phyloP scores from a whole-genome alignment of 2,329 filamentous ascomycete species.

The Aspergillus phoenicis region DNA sequence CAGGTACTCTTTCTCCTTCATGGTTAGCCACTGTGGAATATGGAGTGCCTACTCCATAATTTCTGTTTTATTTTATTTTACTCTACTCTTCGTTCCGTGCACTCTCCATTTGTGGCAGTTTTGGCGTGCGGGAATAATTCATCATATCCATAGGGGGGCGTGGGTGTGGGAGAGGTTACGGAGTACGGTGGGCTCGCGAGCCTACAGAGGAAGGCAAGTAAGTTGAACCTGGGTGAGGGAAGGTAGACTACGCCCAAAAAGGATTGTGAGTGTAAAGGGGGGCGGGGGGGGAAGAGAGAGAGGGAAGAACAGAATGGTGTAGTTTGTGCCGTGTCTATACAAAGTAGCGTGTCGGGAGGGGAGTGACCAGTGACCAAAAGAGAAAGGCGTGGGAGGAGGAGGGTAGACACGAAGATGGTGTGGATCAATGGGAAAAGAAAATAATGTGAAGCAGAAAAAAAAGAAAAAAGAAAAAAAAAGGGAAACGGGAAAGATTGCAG shows the following conservation, averaged over 20 bases:
- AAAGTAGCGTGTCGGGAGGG: constrained; percentile 16
- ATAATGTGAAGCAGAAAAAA: constrained; percentile 4
- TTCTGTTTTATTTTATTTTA: too few species aligned
- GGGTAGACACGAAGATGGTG: constrained; percentile 23
- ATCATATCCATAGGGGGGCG: constrained; percentile 5
- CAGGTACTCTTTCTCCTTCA: not conserved
- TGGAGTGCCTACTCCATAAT: not conserved
- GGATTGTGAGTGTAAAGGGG: constrained; percentile 6
- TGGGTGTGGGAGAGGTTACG: not conserved
- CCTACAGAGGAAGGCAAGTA: not conserved
- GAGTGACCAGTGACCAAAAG: constrained; percentile 17
- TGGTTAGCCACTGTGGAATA: constrained; percentile 7
- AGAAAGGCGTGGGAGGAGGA: constrained; percentile 27
- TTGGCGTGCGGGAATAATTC: constrained; percentile 6
- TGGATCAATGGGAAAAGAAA: constrained; percentile 7
- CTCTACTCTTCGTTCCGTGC: not conserved
- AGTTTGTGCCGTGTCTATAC: constrained; percentile 25
- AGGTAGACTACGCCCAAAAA: constrained; percentile 7
- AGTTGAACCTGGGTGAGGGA: not conserved
- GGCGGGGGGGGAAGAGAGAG: constrained; percentile 12
- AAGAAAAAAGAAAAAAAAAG: constrained; percentile 7
- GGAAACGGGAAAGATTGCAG: constrained; percentile 12
- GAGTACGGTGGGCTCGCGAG: not conserved
- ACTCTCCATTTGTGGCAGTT: constrained; percentile 7
- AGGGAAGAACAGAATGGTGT: constrained; percentile 11